These are phyloP conservation scores for Rhodamnia argentea DNA, from an alignment of 345 rosid species.

Conservation along the genomic window DNA sequence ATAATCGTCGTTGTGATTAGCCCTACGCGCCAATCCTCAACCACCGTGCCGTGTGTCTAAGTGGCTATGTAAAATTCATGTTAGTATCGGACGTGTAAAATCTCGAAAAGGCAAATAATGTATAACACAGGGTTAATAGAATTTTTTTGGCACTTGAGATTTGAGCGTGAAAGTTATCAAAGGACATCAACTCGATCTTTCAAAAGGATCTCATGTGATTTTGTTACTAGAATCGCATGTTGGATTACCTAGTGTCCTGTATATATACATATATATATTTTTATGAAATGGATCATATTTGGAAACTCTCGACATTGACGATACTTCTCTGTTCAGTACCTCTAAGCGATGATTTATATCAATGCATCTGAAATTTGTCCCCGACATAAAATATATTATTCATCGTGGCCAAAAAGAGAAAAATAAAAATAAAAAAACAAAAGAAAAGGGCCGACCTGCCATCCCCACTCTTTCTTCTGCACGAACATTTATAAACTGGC, in stretches of 20 bases:
- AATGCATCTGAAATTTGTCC: no score
- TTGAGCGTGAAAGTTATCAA: not conserved
- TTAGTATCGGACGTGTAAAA: accelerated
- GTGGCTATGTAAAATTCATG: not conserved
- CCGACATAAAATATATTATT: not conserved
- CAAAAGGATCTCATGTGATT: not conserved
- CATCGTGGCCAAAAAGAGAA: not conserved
- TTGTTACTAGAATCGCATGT: not conserved
- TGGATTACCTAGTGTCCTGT: not conserved
- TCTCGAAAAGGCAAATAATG: not conserved
- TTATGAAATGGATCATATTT: not conserved
- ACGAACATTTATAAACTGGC: not conserved
- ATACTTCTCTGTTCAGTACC: not conserved
- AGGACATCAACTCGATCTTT: not conserved
- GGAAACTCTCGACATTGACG: not conserved
- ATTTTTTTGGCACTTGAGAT: not conserved
- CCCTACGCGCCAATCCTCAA: accelerated
- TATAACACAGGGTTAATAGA: not conserved
- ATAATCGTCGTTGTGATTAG: accelerated
- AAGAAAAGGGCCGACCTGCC: not conserved
- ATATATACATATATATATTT: not conserved
- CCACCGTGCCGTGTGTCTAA: not conserved
- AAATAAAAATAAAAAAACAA: not conserved
- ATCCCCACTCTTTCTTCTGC: not conserved
- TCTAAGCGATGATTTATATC: not conserved